Base-by-base conservation (phyloP, 768 basidiomycete species). In the Suillus subaureus region DNA sequence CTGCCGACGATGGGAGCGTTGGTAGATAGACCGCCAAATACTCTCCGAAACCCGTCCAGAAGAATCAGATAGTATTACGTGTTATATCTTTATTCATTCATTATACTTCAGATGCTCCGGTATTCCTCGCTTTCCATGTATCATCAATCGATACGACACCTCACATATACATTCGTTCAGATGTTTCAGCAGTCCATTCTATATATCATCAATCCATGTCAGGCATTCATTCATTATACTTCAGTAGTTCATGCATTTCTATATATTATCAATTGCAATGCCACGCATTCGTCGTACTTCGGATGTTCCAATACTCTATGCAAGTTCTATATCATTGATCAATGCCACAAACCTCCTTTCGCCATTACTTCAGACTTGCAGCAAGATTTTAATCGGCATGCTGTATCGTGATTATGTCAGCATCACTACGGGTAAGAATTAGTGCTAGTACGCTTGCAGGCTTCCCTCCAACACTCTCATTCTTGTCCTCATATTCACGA, bases 11-110 rank as follows among this genome's bases (percentile, higher is more conserved):
- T 69, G 56, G 72, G 71, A 55, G 76, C 76, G 21, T 61, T 79
- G 63, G 69, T 68, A n/a, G 77, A 77, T 51, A 71, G 78, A 39
- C 73, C 76, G 16, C 78, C 76, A 21, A 77, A 77, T 54, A 79
- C 75, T 55, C 52, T 79, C 16, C 75, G 77, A 4, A 69, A 77
- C 57, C 75, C 72, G 11, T 78, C 76, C 57, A 72, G 78, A 33
- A 73, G 73, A 63, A 64, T 70, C 7, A 66, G 78, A 69, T 77
- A 49, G 64, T 26, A 61, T 28, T 61, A 9, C 9, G 26, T 15
- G 40, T 37, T 49, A 49, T 47, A 63, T 66, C 40, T 15, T 52
- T 62, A 63, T 60, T 62, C 43, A n/a, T 62, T 13, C n/a, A 35
- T 61, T 33, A 23, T 39, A 18, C 12, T 16, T 33, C 51, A 9